Conservation (phyloP, 768 basidiomycete species). For the Rhizopogon vulgaris region DNA sequence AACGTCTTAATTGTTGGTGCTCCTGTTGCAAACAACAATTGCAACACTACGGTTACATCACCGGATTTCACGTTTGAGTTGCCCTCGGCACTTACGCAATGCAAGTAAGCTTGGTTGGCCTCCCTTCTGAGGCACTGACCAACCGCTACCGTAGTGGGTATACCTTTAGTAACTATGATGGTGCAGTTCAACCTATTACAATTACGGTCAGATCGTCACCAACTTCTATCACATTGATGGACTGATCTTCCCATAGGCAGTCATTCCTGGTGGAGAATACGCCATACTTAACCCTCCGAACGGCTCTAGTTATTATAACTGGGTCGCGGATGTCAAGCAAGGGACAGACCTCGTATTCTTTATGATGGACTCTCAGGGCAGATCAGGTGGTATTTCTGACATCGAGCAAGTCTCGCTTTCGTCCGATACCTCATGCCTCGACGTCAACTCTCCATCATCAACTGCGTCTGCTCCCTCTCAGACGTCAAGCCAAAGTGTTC, state of each 20-base stretch:
- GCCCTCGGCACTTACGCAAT: conserved; percentile 51
- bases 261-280: conserved; percentile 58
- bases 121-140: conserved; percentile 4
- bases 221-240: not conserved
- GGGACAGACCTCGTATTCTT: conserved; percentile 55
- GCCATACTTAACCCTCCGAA: conserved; percentile 34
- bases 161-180: conserved; percentile 35
- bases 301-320: conserved; percentile 37
- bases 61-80: conserved; percentile 43
- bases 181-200: conserved; percentile 47
- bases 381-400: conserved; percentile 56
- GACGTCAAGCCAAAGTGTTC: conserved; percentile 15
- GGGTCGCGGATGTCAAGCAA: conserved; percentile 49
- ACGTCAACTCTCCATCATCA: conserved; percentile 45
- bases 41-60: conserved; percentile 42
- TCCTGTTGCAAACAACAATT: conserved; percentile 34
- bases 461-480: conserved; percentile 25
- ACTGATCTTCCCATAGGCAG: conserved; percentile 32
- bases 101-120: conserved; percentile 36
- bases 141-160: conserved; percentile 32
- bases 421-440: conserved; percentile 46
- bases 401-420: conserved; percentile 40
- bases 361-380: conserved; percentile 44
- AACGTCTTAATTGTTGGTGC: conserved; percentile 40
- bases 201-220: conserved; percentile 35